Evolutionary conservation across 768 basidiomycete genomes (phyloP), one percentile per base, ranked within the genome.

Genomic region (Rhizopogon roseolus): DNA sequence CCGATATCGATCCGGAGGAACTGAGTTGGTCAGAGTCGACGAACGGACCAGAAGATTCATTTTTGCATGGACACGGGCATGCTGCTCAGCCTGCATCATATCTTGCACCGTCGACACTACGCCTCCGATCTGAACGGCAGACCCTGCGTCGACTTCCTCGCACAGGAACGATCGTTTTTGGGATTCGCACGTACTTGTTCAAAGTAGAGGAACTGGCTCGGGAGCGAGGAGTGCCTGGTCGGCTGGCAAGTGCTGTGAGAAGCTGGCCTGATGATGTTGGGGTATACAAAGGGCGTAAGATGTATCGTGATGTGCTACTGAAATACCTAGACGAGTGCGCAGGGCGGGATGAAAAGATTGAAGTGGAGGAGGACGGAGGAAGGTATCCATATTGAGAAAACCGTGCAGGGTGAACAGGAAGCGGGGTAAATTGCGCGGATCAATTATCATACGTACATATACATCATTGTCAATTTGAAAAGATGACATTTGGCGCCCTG

Each of bases 151-250:
- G 87, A 28, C 75, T 90, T 50, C 82, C 82, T 10, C 70, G 74
- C 4, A 81, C 80, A 40, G 86, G 87, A 10, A 85, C 79, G 2
- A 75, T 88, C 37, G 67, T 84, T 39, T 90, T 90, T 65, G 85
- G 82, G 50, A 84, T 88, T 61, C 75, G 86, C 38, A 84, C 82
- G 45, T 87, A 88, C 68, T 49, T 84, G 52, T 77, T 76, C 40
- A 79, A 79, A 19, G 64, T 87, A 36, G 75, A 72, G 22, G 76
- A 78, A 38, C 66, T 89, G 1, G 73, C 62, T 13, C 62, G 68
- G 50, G 88, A 88, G 64, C 70, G 70, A 7, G 85, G 81, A 0
- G 79, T 85, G 10, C 76, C 85, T 0, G 81, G 77, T 32, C 71
- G 87, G 49, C 67, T 90, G 62, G 85, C 81, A 13, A 79, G 79